Base-by-base conservation (phyloP, 2,329 filamentous ascomycete genomes). In the Curvularia sp. region DNA sequence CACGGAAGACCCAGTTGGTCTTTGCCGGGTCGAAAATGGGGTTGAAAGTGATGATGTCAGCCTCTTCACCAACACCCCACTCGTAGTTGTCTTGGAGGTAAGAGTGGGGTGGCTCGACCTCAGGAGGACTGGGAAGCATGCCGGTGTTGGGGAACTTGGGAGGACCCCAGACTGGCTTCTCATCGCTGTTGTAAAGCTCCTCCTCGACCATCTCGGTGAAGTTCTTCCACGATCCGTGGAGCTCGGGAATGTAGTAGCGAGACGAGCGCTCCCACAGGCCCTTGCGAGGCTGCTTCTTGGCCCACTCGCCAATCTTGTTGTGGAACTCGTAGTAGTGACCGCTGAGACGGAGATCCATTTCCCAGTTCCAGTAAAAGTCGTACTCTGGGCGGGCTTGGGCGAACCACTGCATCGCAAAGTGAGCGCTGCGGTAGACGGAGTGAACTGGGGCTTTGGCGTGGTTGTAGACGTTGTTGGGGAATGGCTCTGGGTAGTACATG, bases 261-360 rank as follows among this genome's bases (percentile, higher is more conserved):
- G 89, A 86, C 61, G 85, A 89, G 50, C 89, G 84, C 74, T 92
- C 89, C 89, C 89, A 92, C 5, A 91, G 77, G 3, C 88, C 88
- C 68, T 88, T 88, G 56, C 89, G 85, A 8, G 89, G 89, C 74
- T 92, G 89, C 60, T 83, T 83, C 74, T 83, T 84, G 26, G 85
- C 85, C 78, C 91, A 92, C 5, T 84, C 78, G 26, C 81, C 80
- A 9, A 93, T 78, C 63, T 86, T 86, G 68, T 87, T 85, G 60
- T 92, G 86, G 66, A 95, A 86, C 69, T 95, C 90, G 76, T 93
- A 94, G 79, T 93, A 90, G 68, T 95, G 91, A 8, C 92, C 92
- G 0, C 87, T 90, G 69, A 90, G 89, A 43, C 92, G 86, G 42
- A 91, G 85, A 74, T 96, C 92, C 86, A 96, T 92, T 75, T 96